phyloP scores from a whole-genome alignment of 2,329 filamentous ascomycete species.

The Xylaria sp. region DNA sequence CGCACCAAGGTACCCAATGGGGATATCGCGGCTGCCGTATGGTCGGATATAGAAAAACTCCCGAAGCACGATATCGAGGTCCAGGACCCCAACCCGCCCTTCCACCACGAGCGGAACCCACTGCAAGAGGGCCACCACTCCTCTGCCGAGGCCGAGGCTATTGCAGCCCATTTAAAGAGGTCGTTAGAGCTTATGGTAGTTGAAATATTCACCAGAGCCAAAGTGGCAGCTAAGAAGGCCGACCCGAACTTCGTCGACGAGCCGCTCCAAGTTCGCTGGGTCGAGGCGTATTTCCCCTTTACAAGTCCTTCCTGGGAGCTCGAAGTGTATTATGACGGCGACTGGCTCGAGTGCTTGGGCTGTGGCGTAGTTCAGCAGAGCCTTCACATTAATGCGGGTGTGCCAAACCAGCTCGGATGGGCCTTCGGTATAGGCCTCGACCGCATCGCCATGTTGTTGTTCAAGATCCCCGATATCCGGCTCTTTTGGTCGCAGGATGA shows the following conservation, averaged over 20 bases:
- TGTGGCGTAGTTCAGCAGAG: slow-evolving; percentile 87
- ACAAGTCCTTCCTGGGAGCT: slow-evolving; percentile 95
- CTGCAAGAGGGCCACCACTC: slow-evolving; percentile 75
- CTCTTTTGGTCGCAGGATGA: slow-evolving; percentile 91
- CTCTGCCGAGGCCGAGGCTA: slow-evolving; percentile 77
- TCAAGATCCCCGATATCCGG: slow-evolving; percentile 93
- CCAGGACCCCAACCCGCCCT: slow-evolving; percentile 81
- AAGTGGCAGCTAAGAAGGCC: slow-evolving; percentile 63
- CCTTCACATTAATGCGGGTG: slow-evolving; percentile 76
- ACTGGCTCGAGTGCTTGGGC: slow-evolving; percentile 97
- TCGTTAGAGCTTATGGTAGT: slow-evolving; percentile 89
- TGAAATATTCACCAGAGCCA: slow-evolving; percentile 82
- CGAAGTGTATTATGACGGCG: slow-evolving; percentile 90
- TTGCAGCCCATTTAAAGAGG: slow-evolving; percentile 84
- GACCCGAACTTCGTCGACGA: slow-evolving; percentile 62
- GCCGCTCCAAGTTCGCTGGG: slow-evolving; percentile 86
- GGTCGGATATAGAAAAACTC: slow-evolving; percentile 71
- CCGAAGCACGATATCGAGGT: slow-evolving; percentile 77
- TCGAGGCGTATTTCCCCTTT: slow-evolving; percentile 97
- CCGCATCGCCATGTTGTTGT: slow-evolving; percentile 95
- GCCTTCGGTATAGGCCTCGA: slow-evolving; percentile 95
- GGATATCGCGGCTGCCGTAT: slow-evolving; percentile 69
- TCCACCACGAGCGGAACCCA: slow-evolving; percentile 80
- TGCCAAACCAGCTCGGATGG: slow-evolving; percentile 82
- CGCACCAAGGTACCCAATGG: slow-evolving; percentile 62